phyloP scores from a whole-genome alignment of 2,329 filamentous ascomycete species.

The Helotiales sp. region DNA sequence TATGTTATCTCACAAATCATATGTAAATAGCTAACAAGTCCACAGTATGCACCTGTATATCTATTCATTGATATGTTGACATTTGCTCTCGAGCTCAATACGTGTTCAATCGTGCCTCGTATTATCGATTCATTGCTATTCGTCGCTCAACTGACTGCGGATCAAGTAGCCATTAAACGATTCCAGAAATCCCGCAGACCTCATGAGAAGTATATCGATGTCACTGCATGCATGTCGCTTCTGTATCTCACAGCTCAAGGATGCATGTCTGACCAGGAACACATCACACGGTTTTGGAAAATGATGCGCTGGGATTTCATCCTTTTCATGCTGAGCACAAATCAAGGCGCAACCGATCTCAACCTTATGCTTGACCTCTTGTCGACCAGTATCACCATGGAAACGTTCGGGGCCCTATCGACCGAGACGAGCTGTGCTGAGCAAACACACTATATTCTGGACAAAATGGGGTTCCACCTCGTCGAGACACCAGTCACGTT shows the following conservation, averaged over 20 bases:
- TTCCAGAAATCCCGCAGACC: conserved; percentile 50
- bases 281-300: conserved; percentile 64
- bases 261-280: conserved; percentile 51
- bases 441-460: conserved; percentile 43
- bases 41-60: conserved; percentile 64
- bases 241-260: conserved; percentile 67
- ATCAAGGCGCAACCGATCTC: conserved; percentile 68
- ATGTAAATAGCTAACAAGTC: conserved; percentile 21
- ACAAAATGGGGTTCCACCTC: conserved; percentile 47
- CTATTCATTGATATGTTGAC: conserved; percentile 68
- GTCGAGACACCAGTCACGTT: conserved; percentile 42
- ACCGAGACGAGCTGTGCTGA: conserved; percentile 50
- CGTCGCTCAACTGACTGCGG: conserved; percentile 61
- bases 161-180: conserved; percentile 54
- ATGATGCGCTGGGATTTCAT: conserved; percentile 69
- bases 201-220: conserved; percentile 63
- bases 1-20: conserved; percentile 21
- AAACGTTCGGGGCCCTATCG: conserved; percentile 70
- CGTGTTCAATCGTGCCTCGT: conserved; percentile 60
- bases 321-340: conserved; percentile 68
- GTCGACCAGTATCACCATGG: conserved; percentile 65
- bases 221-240: conserved; percentile 66
- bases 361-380: conserved; percentile 68
- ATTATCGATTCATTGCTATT: conserved; percentile 63
- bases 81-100: conserved; percentile 67